Percentiles rank a stretch among this genome's conserved stretches.
These are phyloP conservation scores for Arthrinium puccinioides DNA, from an alignment of 2,329 filamentous ascomycete genomes.

Conservation along the genomic window DNA sequence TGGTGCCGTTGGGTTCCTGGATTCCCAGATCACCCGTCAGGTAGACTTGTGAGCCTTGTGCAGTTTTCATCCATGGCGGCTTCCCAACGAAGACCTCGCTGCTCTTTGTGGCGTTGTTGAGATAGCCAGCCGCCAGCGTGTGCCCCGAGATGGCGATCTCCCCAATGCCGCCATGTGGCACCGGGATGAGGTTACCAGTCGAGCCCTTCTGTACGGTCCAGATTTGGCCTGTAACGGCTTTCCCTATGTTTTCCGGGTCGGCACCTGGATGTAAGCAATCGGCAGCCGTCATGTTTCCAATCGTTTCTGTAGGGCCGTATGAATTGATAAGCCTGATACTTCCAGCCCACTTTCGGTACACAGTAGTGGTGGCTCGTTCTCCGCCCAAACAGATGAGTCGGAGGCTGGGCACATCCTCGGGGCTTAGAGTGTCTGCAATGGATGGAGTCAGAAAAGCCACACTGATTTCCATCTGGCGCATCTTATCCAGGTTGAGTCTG, in stretches of 20 bases:
- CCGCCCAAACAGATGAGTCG: slow-evolving; percentile 15
- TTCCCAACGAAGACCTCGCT: slow-evolving; percentile 14
- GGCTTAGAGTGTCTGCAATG: slow-evolving; percentile 15
- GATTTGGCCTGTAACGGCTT: background rate
- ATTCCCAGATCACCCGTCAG: slow-evolving; percentile 24
- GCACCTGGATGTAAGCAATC: too few relatives aligned
- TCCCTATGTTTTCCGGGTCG: background rate
- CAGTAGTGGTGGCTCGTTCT: slow-evolving; percentile 15
- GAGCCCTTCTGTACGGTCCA: background rate
- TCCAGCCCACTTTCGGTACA: slow-evolving; percentile 13
- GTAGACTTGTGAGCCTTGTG: slow-evolving; percentile 17
- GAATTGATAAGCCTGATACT: slow-evolving; percentile 13
- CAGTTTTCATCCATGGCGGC: slow-evolving; percentile 1
- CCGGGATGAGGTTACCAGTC: background rate
- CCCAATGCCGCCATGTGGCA: background rate
- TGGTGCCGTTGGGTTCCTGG: slow-evolving; percentile 9
- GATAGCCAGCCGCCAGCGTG: background rate
- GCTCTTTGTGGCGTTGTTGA: background rate
- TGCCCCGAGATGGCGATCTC: background rate
- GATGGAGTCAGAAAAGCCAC: slow-evolving; percentile 20
- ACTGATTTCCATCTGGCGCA: too few relatives aligned
- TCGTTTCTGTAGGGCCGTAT: slow-evolving; percentile 17
- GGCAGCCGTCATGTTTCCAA: slow-evolving; percentile 1
- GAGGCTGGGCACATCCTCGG: slow-evolving; percentile 15
- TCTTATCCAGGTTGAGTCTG: too few relatives aligned